Evolutionary conservation across 2,329 filamentous ascomycete genomes (phyloP), one percentile per base, ranked within the genome.

Genomic region (Aspergillus pseudoglaucus): DNA sequence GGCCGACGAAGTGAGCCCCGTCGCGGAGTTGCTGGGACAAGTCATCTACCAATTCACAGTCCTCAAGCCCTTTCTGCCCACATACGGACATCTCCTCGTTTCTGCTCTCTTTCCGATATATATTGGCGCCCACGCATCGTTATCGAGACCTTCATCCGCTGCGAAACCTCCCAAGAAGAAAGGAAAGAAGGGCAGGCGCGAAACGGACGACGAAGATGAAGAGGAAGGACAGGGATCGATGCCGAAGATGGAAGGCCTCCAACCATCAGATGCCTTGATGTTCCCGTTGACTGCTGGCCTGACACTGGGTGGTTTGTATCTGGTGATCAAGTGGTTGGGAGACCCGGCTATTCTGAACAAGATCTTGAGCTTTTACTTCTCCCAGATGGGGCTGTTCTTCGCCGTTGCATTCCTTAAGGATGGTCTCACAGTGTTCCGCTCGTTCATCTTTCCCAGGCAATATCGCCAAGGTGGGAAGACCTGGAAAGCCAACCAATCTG

Each of bases 321-420:
- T 90, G 59, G 75, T 95, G 50, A 89, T 97, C 63, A 89, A 94
- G 65, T 93, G 85, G 79, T 80, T 96, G 47, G 77, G 91, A 55
- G 88, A 95, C 60, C 84, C 90, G 1, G 76, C 83, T 9, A 73
- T 94, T 18, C 71, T 97, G 59, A 96, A 91, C 72, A 87, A 85
- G 67, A 79, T 94, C 35, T 73, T 97, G 18, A 84, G 87, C 35
- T 82, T 79, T 61, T 96, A 97, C 73, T 90, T 95, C 69, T 87
- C 87, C 3, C 67, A 81, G 49, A 82, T 91, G 62, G 88, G 88
- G 0, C 69, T 94, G n/a, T 84, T 87, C 52, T 88, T 88, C 51
- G 77, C 93, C 14, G 76, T 83, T 7, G 83, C 82, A 39, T 76
- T 95, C 20, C 70, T 90, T 42, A 84, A 83, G n/a, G 90, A 96